Evolutionary conservation across 2,329 filamentous ascomycete species (phyloP), one percentile per base, ranked within the genome.

Genomic region (Ophiocordyceps camponoti-leonardi): DNA sequence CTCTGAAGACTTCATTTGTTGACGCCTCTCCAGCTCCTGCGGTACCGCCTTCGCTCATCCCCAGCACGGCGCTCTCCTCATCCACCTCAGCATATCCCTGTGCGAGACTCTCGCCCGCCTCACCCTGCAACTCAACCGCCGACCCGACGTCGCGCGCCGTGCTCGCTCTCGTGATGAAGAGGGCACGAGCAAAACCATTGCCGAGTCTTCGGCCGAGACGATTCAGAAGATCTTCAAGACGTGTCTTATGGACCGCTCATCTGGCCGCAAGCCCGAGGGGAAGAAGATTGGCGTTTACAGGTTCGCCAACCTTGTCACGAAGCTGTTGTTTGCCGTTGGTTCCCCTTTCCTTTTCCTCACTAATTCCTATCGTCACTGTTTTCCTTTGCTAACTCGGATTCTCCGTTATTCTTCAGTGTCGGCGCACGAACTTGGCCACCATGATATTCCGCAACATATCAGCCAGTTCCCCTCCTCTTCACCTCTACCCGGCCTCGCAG

Each of bases 141-240:
- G 79, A 45, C 87, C 87, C 0, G 81, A 92, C 49, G 67, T 95
- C 42, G 81, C 83, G 44, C 73, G 77, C 35, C 73, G 79, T 53
- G 66, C 65, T 50, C 67, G 74, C 14, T 23, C 30, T 3, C 69
- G 70, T 10, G 81, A 79, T 22, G 79, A 53, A 12, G 51, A 81
- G 23, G 78, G 82, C 45, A 76, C 79, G 53, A 77, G 83, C 53
- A 87, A 79, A 58, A 77, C 86, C 2, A 73, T 95, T 39, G 86
- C 90, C 12, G 90, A 94, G 60, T 78, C 81, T 23, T 87, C 87
- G 2, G 87, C 86, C 18, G 90, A 95, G 56, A 83, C 86, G 44
- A 83, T 95, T 48, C 83, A 93, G 49, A 84, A 87, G 58, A 86
- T 88, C 20, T 94, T 95, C 58, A 92, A 86, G 12, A 86, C 86